Conservation (phyloP, 1,284 basidiomycete species). For the Boletus hoseneyae region DNA sequence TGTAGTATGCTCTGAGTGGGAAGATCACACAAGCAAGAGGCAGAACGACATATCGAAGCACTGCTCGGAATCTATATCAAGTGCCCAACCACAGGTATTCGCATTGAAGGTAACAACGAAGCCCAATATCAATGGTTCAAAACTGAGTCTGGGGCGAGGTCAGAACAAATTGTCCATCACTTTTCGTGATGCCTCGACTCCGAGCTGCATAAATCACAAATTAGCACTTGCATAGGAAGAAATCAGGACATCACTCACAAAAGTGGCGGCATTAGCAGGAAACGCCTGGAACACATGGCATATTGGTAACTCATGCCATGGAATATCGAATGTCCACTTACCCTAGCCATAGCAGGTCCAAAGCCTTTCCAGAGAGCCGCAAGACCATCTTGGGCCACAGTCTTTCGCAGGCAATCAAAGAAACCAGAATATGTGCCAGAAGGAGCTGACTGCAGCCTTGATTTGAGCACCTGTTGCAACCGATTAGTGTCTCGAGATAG, state of each 20-base stretch:
- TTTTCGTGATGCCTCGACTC: conserved; percentile 78
- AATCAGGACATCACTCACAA: conserved; percentile 59
- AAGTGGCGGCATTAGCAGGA: conserved; percentile 95
- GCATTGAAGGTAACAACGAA: conserved; percentile 5
- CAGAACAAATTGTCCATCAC: conserved; percentile 65
- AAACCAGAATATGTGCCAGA: conserved; percentile 94
- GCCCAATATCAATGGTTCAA: conserved; percentile 2
- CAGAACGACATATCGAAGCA: conserved; percentile 15
- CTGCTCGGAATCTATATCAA: conserved; percentile 9
- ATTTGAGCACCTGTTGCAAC: conserved; percentile 81
- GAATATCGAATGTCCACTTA: conserved; percentile 34
- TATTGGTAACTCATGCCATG: conserved; percentile 7
- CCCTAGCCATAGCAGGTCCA: conserved; percentile 93
- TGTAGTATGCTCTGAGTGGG: conserved; percentile 10
- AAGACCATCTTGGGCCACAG: conserved; percentile 89
- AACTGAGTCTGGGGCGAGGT: conserved; percentile 2
- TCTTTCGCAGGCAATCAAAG: conserved; percentile 90
- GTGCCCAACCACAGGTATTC: conserved; percentile 5
- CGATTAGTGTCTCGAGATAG: conserved; percentile 14
- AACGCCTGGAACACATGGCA: conserved; percentile 57
- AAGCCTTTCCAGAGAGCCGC: conserved; percentile 95
- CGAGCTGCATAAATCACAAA: conserved; percentile 48
- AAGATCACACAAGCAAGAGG: conserved; percentile 3
- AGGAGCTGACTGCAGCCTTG: conserved; percentile 94
- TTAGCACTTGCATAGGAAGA: conserved; percentile 5